Conservation (phyloP, 495 filamentous ascomycete species). For the Friedmanniomyces simplex region DNA sequence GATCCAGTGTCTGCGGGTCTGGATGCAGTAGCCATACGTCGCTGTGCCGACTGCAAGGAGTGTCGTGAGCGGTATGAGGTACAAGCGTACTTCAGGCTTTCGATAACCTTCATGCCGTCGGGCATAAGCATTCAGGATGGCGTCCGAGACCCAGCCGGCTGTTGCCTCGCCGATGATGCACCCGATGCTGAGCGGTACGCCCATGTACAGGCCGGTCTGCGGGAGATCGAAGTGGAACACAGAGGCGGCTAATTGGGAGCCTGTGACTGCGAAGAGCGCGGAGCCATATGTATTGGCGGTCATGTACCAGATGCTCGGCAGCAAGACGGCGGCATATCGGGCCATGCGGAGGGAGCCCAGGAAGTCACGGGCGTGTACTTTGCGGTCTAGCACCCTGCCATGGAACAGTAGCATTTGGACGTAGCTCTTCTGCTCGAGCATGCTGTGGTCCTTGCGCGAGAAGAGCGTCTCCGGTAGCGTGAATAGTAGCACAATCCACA, state of each 20-base stretch:
- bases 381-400: background rate
- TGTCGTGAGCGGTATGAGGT: constrained; percentile 20
- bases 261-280: constrained; percentile 25
- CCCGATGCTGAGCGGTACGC: constrained; percentile 17
- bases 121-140: constrained; percentile 10
- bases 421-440: background rate
- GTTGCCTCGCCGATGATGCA: constrained; percentile 21
- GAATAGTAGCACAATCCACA: constrained; percentile 10
- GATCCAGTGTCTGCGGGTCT: constrained; percentile 26
- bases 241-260: constrained; percentile 18
- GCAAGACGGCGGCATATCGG: constrained; percentile 21
- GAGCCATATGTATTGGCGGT: constrained; percentile 21
- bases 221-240: constrained; percentile 25
- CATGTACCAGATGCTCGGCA: constrained; percentile 25
- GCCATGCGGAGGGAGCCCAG: constrained; percentile 20
- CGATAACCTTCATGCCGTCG: constrained; percentile 17
- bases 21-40: constrained; percentile 29
- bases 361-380: constrained; percentile 22
- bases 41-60: constrained; percentile 23
- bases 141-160: constrained; percentile 13
- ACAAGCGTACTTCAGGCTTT: constrained; percentile 24
- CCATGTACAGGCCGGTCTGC: constrained; percentile 19
- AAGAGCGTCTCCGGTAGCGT: constrained; percentile 15
- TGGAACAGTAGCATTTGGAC: constrained; percentile 14
- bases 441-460: background rate